Base-by-base conservation (phyloP, 352 stramenopile genomes). In the Globisporangium canariense region DNA sequence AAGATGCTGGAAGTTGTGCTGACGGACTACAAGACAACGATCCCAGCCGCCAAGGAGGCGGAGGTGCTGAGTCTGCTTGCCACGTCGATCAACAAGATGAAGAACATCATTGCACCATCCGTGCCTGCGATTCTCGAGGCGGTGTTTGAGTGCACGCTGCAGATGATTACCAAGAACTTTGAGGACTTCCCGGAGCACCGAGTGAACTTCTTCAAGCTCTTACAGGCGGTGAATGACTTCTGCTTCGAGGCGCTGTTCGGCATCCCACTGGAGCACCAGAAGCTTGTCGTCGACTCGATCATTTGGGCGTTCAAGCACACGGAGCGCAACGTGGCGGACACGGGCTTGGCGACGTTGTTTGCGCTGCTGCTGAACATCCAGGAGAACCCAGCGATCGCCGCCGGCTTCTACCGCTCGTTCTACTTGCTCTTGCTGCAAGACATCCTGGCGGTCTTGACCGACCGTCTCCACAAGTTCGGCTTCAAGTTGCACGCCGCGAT, bases 271-370 rank as follows among this genome's bases (percentile, higher is more conserved):
- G 95, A 98, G 62, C 94, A 99, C 65, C 97, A 99, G 76, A 99
- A 99, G 78, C 86, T 99, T 20, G 96, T 99, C 18, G 93, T 99
- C 22, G 96, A 99, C 79, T 97, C 93, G 53, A 96, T 99, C 66
- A 98, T 99, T 56, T 99, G 98, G 98, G 98, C 97, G 10, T 99
- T 99, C 81, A 99, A 99, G 81, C 97, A 99, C 76, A 99, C 97
- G 22, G 97, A 99, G 74, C 88, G 98, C 61, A 99, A 99, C 65
- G 98, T 99, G 61, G 91, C 95, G 22, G 97, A 99, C 70, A 99
- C 91, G 83, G 96, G 96, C 55, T 86, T 99, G 6, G 95, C 97
- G 18, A 99, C 98, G 65, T 80, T 99, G 64, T 93, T 98, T 71
- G 96, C 98, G 43, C 74, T 99, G 49, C 75, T 99, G 41, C 76